phyloP scores from a whole-genome alignment of 2,329 filamentous ascomycete genomes.

The Pseudogymnoascus sp. region DNA sequence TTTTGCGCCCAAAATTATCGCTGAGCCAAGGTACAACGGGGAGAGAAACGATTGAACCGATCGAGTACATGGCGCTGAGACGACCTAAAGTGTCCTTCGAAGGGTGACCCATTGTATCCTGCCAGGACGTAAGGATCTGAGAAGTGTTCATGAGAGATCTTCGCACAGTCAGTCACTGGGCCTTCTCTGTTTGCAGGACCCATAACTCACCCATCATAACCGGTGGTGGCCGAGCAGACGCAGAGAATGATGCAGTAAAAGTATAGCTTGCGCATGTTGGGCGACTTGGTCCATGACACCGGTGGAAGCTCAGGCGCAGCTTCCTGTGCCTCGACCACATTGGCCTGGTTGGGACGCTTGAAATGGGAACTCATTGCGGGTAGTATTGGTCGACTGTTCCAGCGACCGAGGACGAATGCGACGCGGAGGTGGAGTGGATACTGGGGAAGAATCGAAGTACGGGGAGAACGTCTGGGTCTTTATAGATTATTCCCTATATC shows the following conservation, averaged over 20 bases:
- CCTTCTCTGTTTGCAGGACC: neutral
- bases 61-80: constrained; percentile 29
- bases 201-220: constrained; percentile 28
- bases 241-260: constrained; percentile 48
- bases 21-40: constrained; percentile 32
- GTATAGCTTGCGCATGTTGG: constrained; percentile 52
- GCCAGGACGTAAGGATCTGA: constrained; percentile 35
- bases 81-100: constrained; percentile 29
- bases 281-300: constrained; percentile 51
- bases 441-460: neutral
- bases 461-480: neutral
- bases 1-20: constrained; percentile 29
- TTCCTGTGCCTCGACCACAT: constrained; percentile 36
- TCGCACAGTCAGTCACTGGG: neutral
- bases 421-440: neutral
- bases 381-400: neutral
- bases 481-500: neutral
- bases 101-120: constrained; percentile 30
- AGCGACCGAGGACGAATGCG: neutral
- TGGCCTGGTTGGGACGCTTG: constrained; percentile 21
- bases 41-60: constrained; percentile 33
- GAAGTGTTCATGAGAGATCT: constrained; percentile 31
- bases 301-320: constrained; percentile 47
- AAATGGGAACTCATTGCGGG: neutral
- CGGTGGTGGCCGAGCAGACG: constrained; percentile 49